Evolutionary conservation across 2,329 filamentous ascomycete genomes (phyloP).

Genomic region (Pyricularia pennisetigena): DNA sequence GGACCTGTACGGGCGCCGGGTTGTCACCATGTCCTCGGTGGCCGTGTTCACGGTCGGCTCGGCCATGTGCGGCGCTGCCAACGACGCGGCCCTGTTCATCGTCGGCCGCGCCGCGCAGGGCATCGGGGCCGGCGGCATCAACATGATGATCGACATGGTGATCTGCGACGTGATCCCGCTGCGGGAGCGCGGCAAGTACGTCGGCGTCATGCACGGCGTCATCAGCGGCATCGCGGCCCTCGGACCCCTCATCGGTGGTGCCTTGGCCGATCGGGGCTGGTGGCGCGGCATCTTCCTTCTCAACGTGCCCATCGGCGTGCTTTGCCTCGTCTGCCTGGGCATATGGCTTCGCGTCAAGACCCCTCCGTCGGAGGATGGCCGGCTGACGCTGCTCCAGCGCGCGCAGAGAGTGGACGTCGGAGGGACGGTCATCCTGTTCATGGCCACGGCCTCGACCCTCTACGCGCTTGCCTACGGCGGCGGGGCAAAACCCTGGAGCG

Average conservation of each 20-base stretch:
- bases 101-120: conserved; percentile 39
- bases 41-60: conserved; percentile 13
- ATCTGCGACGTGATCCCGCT: conserved; percentile 13
- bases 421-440: conserved; percentile 11
- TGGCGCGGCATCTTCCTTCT: conserved; percentile 38
- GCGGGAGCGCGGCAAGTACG: conserved; percentile 14
- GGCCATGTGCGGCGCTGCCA: conserved; percentile 38
- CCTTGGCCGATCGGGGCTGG: conserved; percentile 20
- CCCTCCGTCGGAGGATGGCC: background rate
- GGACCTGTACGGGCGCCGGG: conserved; percentile 6
- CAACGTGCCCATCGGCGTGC: background rate
- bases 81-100: conserved; percentile 34
- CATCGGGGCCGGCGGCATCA: conserved; percentile 24
- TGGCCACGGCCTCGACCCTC: background rate
- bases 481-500: background rate
- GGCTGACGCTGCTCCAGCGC: background rate
- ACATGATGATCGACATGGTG: conserved; percentile 18
- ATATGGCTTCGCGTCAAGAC: too few relatives aligned
- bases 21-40: background rate
- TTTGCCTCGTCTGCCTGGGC: too few relatives aligned
- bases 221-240: conserved; percentile 37
- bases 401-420: background rate
- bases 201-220: conserved; percentile 36
- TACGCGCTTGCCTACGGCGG: background rate
- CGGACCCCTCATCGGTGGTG: conserved; percentile 34